Conservation (phyloP, 108 stramenopile genomes). For the Cyclostephanos invisitatus region DNA sequence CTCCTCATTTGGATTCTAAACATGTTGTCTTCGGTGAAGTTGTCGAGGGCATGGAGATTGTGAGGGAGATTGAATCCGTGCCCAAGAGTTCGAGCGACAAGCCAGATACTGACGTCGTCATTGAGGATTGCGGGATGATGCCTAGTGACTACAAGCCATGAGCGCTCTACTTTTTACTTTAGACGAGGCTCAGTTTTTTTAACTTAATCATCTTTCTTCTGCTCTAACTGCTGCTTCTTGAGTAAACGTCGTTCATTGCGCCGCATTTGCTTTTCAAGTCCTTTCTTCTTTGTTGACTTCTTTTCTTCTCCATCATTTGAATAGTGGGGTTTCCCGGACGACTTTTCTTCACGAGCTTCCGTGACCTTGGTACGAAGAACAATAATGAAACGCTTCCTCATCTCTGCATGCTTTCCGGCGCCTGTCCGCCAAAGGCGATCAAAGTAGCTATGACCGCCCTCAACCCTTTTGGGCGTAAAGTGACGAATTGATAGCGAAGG, state of each 20-base stretch:
- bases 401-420: conserved; percentile 76
- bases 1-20: conserved; percentile 95
- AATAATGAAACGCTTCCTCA: conserved; percentile 60
- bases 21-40: conserved; percentile 99
- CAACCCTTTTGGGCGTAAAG: conserved; percentile 10
- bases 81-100: conserved; percentile 66
- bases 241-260: conserved; percentile 46
- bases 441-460: conserved; percentile 75
- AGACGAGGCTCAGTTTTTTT: neutral
- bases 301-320: conserved; percentile 12
- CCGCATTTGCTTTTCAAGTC: conserved; percentile 38
- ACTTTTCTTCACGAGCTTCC: neutral
- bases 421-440: conserved; percentile 86
- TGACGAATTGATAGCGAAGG: conserved; percentile 68
- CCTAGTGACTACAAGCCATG: conserved; percentile 36
- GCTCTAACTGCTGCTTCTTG: conserved; percentile 38
- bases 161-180: neutral
- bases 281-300: conserved; percentile 35
- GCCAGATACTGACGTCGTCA: conserved; percentile 81
- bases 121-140: conserved; percentile 88
- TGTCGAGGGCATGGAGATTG: conserved; percentile 95
- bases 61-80: conserved; percentile 84
- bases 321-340: neutral
- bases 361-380: conserved; percentile 22
- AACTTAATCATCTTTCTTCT: neutral